Evolutionary conservation across 257 asterid species (phyloP), one percentile per base, ranked within the genome.

Genomic region (Fraxinus pennsylvanica): DNA sequence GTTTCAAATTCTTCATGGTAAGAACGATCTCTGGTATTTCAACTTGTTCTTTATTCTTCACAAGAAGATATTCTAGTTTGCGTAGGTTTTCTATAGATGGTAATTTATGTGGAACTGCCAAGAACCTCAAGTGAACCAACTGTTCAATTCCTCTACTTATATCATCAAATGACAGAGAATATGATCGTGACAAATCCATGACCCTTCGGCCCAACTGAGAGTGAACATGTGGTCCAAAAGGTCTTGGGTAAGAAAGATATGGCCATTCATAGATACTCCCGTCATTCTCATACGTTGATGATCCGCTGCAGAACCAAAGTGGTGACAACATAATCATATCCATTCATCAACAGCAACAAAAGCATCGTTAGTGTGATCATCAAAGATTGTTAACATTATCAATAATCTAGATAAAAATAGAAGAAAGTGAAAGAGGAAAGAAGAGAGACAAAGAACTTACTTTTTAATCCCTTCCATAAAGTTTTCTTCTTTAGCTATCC

Each of bases 81-180:
- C 66, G 38, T 10, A 73, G 69, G 38, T 29, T n/a, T 69, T 69
- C 22, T 45, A 74, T 36, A n/a, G 71, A 21, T 66, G 41, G 73
- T n/a, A 69, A 59, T 79, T 17, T 7, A 74, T 66, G 7, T 29
- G 10, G 35, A 33, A 74, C 75, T 74, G 67, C 82, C 63, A 79
- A 67, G 70, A 74, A 75, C 78, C 82, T 74, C 79, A 79, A 74
- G 27, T 79, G 69, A 74, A 74, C 47, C 63, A 74, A 10, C 41
- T 65, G 59, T 69, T 74, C 71, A 17, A 17, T 19, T 15, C 27
- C 65, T 54, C 6, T n/a, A 6, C 54, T 45, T 45, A 13, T 14
- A 14, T 45, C 17, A 2, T 79, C 54, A 3, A 27, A 21, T 29
- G 32, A 15, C 25, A 7, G 30, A 9, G 6, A 41, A 9, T 39